A percentile compares a stretch with the other conserved stretches of the same genome.
Evolutionary conservation across 495 filamentous ascomycete species (phyloP).

Genomic region (Xylaria longipes): DNA sequence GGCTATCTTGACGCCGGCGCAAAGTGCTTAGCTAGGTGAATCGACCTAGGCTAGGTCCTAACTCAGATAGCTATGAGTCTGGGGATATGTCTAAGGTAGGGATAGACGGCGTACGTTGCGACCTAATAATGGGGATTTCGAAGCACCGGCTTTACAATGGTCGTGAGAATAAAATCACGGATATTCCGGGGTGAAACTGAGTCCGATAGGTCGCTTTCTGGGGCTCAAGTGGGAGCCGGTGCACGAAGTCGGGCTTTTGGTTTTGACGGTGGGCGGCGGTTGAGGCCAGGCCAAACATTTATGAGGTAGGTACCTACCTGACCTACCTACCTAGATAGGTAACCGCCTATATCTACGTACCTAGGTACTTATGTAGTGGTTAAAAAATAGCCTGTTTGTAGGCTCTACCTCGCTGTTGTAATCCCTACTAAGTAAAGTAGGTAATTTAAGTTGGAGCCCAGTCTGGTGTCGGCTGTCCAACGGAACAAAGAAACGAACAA

Average conservation of each 20-base stretch:
- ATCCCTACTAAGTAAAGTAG: too few species aligned
- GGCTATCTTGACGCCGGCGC: background rate
- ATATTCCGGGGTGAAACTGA: background rate
- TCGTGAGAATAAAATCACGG: background rate
- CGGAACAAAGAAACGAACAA: background rate
- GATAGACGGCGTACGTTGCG: background rate
- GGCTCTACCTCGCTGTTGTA: conserved; percentile 2
- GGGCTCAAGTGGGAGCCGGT: background rate
- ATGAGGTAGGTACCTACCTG: too few species aligned
- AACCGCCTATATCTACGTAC: background rate
- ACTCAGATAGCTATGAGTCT: background rate
- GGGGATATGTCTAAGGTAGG: background rate
- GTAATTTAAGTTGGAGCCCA: background rate
- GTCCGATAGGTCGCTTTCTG: background rate
- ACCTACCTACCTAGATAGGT: too few species aligned
- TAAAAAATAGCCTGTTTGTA: background rate
- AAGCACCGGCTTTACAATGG: background rate
- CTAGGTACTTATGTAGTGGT: background rate
- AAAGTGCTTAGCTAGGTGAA: background rate
- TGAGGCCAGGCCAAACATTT: background rate
- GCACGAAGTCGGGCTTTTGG: background rate
- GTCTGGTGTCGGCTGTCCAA: background rate
- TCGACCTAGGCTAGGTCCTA: background rate
- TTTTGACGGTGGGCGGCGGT: background rate
- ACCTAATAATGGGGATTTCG: background rate